phyloP scores from a whole-genome alignment of 257 asterid genomes.

The Scutellaria minor region DNA sequence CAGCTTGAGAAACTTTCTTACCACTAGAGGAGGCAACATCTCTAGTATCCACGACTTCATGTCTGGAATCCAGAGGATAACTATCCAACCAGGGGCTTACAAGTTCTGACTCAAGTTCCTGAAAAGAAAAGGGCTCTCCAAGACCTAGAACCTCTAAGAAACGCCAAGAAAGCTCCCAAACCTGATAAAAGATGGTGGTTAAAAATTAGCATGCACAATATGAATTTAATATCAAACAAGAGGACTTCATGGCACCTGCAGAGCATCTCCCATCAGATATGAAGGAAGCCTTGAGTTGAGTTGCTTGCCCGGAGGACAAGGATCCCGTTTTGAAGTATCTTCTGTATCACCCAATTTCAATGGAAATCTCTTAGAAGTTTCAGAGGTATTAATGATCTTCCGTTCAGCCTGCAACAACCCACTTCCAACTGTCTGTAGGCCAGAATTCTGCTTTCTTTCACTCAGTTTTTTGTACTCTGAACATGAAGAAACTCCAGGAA shows the following conservation, averaged over 20 bases:
- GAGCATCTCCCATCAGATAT: conserved; percentile 79
- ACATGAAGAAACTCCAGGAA: conserved; percentile 74
- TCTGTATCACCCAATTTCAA: conserved; percentile 43
- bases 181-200: conserved; percentile 53
- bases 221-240: conserved; percentile 13
- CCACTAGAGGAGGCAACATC: conserved; percentile 42
- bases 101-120: conserved; percentile 77
- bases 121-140: conserved; percentile 68
- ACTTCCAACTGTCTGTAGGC: conserved; percentile 67
- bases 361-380: conserved; percentile 47
- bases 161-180: conserved; percentile 84
- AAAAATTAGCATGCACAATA: conserved; percentile 34
- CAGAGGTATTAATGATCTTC: conserved; percentile 49
- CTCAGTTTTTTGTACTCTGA: conserved; percentile 59
- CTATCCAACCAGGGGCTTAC: conserved; percentile 72
- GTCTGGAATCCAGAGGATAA: conserved; percentile 43
- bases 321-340: conserved; percentile 49
- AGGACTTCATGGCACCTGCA: conserved; percentile 64
- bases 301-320: conserved; percentile 76
- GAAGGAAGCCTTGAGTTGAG: conserved; percentile 73
- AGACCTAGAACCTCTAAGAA: conserved; percentile 78
- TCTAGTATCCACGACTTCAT: conserved; percentile 42
- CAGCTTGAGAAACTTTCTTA: conserved; percentile 47
- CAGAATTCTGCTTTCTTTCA: conserved; percentile 53
- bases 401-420: conserved; percentile 77